A percentile compares a stretch with the other conserved stretches of the same genome.
Evolutionary conservation across 176 grass and related monocot species (phyloP).

Genomic region (Phoenix roebelenii): DNA sequence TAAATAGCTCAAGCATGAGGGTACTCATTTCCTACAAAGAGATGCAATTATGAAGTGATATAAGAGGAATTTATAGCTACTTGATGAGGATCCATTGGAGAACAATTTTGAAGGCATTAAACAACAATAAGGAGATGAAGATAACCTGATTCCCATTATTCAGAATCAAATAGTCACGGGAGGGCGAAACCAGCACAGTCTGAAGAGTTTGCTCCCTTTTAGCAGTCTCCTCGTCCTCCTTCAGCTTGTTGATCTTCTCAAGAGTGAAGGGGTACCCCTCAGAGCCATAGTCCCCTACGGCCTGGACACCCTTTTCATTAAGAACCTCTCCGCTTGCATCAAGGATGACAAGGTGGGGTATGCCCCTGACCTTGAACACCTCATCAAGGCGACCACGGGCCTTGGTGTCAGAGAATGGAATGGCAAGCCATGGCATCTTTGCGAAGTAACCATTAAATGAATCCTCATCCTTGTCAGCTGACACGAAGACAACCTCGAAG

Average conservation of each 20-base stretch:
- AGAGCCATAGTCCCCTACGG: constrained; percentile 38
- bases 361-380: constrained; percentile 35
- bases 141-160: constrained; percentile 56
- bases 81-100: background rate
- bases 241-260: constrained; percentile 45
- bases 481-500: background rate
- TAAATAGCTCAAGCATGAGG: no score
- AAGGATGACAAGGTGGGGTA: constrained; percentile 52
- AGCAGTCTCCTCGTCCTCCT: constrained; percentile 45
- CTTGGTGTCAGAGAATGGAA: constrained; percentile 59
- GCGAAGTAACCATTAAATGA: constrained; percentile 44
- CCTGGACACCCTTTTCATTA: constrained; percentile 27
- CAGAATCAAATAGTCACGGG: constrained; percentile 52
- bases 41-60: no score
- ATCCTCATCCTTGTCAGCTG: constrained; percentile 29
- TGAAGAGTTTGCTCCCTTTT: constrained; percentile 60
- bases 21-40: no score
- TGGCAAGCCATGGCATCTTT: constrained; percentile 66
- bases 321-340: constrained; percentile 45
- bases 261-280: constrained; percentile 72
- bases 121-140: constrained; percentile 6
- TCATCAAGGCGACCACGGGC: constrained; percentile 25
- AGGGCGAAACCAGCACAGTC: constrained; percentile 36
- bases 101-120: background rate
- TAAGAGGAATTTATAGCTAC: background rate